Evolutionary conservation across 805 yeast genomes (phyloP).

Genomic region (Myxozyma kluyveri): DNA sequence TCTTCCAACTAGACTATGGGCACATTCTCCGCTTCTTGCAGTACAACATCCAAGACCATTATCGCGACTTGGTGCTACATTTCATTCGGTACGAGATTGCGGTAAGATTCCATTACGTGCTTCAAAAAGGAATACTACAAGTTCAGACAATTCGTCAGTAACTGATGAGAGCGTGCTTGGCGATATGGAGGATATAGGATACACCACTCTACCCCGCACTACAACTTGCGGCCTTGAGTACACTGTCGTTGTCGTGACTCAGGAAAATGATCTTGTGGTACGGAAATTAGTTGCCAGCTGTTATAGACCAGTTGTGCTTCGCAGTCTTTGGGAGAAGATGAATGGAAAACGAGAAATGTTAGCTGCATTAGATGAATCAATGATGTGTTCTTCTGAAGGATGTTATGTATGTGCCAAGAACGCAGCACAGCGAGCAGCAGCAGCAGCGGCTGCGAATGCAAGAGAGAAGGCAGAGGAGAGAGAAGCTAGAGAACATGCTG

Average conservation of each 20-base stretch:
- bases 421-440: not conserved
- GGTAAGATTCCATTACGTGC: not conserved
- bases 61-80: conserved; percentile 16
- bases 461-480: not conserved
- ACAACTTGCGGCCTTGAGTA: conserved; percentile 18
- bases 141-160: not conserved
- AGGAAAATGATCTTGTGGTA: conserved; percentile 22
- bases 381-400: not conserved
- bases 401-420: not conserved
- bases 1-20: conserved; percentile 26
- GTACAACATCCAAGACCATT: conserved; percentile 14
- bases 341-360: conserved; percentile 26
- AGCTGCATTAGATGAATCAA: conserved; percentile 20
- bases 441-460: conserved; percentile 1
- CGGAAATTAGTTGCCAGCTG: conserved; percentile 28
- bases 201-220: not conserved
- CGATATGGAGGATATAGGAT: too few species aligned
- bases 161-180: not conserved
- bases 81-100: conserved; percentile 1
- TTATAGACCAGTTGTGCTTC: conserved; percentile 26
- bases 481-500: not conserved
- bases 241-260: conserved; percentile 22
- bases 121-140: not conserved
- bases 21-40: conserved; percentile 25
- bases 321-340: conserved; percentile 27